Conservation (phyloP, 2,329 filamentous ascomycete species). For the Passalora sequoiae region DNA sequence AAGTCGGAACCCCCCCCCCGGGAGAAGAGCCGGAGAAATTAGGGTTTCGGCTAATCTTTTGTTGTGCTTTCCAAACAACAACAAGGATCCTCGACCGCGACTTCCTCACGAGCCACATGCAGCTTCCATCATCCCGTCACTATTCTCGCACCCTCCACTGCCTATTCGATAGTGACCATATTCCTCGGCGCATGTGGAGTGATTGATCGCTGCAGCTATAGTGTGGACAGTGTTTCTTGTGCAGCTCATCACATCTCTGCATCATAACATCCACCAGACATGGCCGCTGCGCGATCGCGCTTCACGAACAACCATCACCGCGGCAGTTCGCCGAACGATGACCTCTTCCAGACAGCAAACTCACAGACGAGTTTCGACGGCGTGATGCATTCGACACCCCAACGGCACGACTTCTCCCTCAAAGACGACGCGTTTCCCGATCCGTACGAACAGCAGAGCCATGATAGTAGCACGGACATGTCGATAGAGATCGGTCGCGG, state of each 20-base stretch:
- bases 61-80: no score
- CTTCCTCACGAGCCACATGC: background rate
- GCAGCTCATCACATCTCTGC: background rate
- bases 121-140: background rate
- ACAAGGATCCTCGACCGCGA: conserved; percentile 3
- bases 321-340: conserved; percentile 11
- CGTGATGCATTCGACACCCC: conserved; percentile 22
- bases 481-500: conserved; percentile 57
- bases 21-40: no score
- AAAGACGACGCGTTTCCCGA: conserved; percentile 21
- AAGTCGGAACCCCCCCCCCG: no score
- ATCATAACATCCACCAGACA: background rate
- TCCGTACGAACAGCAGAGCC: conserved; percentile 22
- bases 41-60: no score
- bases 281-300: conserved; percentile 3
- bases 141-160: background rate
- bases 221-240: background rate
- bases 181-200: background rate
- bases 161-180: background rate
- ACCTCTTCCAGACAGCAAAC: conserved; percentile 19
- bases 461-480: conserved; percentile 38
- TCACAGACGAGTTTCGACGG: conserved; percentile 21
- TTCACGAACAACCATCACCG: conserved; percentile 2
- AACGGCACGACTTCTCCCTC: conserved; percentile 16
- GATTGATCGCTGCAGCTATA: background rate